Conservation (phyloP, 768 basidiomycete genomes). For the Russula vinacea region DNA sequence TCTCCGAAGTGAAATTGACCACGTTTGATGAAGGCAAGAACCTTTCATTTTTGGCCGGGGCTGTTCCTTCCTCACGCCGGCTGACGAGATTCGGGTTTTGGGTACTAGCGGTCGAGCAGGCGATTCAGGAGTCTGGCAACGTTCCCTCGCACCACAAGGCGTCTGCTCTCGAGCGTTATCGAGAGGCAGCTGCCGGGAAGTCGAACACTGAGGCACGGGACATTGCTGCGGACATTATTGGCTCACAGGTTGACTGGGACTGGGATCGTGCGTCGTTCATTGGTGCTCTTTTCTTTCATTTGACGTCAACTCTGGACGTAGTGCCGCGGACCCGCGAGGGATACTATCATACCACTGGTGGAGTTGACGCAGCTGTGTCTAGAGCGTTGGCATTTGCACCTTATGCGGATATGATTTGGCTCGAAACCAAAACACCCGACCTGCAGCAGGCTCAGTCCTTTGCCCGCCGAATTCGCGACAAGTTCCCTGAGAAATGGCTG, state of each 20-base stretch:
- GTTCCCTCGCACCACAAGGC: slow-evolving; percentile 49
- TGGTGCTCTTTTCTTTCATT: not conserved
- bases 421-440: slow-evolving; percentile 89
- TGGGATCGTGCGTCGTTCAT: slow-evolving; percentile 69
- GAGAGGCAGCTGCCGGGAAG: slow-evolving; percentile 54
- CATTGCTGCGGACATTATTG: slow-evolving; percentile 72
- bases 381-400: slow-evolving; percentile 78
- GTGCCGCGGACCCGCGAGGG: slow-evolving; percentile 88
- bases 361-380: slow-evolving; percentile 77
- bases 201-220: slow-evolving; percentile 70
- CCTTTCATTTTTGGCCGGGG: not conserved
- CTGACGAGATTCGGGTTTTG: slow-evolving; percentile 2
- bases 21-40: slow-evolving; percentile 80
- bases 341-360: slow-evolving; percentile 83
- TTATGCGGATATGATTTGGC: slow-evolving; percentile 87
- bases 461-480: slow-evolving; percentile 67
- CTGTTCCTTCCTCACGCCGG: not conserved
- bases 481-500: slow-evolving; percentile 79
- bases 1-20: slow-evolving; percentile 58
- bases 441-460: slow-evolving; percentile 76
- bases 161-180: slow-evolving; percentile 56
- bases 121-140: slow-evolving; percentile 48
- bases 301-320: slow-evolving; percentile 33
- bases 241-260: slow-evolving; percentile 75
- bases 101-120: slow-evolving; percentile 53